Evolutionary conservation across 164 flowering plant species (phyloP), one percentile per base, ranked within the genome.

Genomic region (Vitis vinifera): DNA sequence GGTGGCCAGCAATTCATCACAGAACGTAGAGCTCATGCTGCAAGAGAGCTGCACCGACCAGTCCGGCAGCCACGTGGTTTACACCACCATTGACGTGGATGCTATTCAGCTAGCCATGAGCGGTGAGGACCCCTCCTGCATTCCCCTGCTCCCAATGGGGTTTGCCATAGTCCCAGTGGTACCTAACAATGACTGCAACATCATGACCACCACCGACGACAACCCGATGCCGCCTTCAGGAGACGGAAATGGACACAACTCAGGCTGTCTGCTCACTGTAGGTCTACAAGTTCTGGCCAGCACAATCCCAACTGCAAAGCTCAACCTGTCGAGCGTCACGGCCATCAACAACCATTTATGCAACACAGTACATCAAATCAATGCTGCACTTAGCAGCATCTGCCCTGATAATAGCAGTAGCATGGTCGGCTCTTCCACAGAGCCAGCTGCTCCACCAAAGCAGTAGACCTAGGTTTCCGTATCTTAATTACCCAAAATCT

Each of bases 1-100:
- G 99, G 91, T 89, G 11, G 87, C 96, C 0, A 90, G 91, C 86
- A 95, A 93, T 83, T 90, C 97, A n/a, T 83, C 97, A 7, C 94
- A 93, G 69, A 81, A 82, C 17, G 90, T 90, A 2, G 98, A 95
- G 84, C 89, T 95, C 14, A 83, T 95, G 85, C 89, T 95, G 68
- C 98, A 91, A 68, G 99, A 95, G 81, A 95, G 98, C 80, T 86
- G 92, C 89, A 90, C 89, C 4, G 97, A 95, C 68, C 78, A 81
- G 0, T 78, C 93, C 0, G 93, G 94, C n/a, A 86, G 98, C 81
- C 79, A 91, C 7, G 85, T 95, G 0, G 94, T 89, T 23, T 93
- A 89, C 87, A 67, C 93, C 51, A 86, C 89, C n/a, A 70, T 95
- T 19, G 93, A 91, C 27, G 93, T 93, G 0, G 89, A 91, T 49